Conservation (phyloP, 1,284 basidiomycete species). For the Pseudozyma thailandica region DNA sequence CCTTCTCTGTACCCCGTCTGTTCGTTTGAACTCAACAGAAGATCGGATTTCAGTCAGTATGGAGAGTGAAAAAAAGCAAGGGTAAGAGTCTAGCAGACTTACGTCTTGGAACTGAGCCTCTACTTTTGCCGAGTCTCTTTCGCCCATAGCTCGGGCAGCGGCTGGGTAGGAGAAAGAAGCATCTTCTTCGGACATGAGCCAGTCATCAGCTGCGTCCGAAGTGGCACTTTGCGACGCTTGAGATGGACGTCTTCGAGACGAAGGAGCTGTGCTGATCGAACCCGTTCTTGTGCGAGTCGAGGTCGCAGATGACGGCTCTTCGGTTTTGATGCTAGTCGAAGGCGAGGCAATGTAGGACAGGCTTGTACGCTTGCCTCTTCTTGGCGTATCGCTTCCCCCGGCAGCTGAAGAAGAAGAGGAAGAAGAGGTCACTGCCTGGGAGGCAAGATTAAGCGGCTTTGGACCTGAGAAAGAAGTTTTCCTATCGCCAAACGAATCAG, state of each 20-base stretch:
- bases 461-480: constrained; percentile 19
- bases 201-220: constrained; percentile 42
- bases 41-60: neutral
- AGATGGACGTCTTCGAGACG: constrained; percentile 15
- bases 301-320: constrained; percentile 8
- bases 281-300: constrained; percentile 15
- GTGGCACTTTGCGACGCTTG: constrained; percentile 11
- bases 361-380: constrained; percentile 34
- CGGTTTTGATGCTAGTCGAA: constrained; percentile 12
- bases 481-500: neutral
- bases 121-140: constrained; percentile 47
- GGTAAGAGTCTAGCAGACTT: constrained; percentile 9
- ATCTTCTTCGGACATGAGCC: constrained; percentile 51
- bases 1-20: constrained; percentile 88
- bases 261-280: constrained; percentile 20
- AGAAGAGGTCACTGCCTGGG: constrained; percentile 4
- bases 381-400: constrained; percentile 20
- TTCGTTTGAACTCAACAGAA: neutral
- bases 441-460: constrained; percentile 26
- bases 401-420: too few relatives aligned
- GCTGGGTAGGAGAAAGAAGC: constrained; percentile 6
- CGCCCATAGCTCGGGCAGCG: constrained; percentile 32
- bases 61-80: neutral
- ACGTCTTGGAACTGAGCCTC: constrained; percentile 54
- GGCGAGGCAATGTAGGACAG: constrained; percentile 46